These are phyloP conservation scores for Urtica urens DNA, from an alignment of 306 rosid species.

Conservation along the genomic window DNA sequence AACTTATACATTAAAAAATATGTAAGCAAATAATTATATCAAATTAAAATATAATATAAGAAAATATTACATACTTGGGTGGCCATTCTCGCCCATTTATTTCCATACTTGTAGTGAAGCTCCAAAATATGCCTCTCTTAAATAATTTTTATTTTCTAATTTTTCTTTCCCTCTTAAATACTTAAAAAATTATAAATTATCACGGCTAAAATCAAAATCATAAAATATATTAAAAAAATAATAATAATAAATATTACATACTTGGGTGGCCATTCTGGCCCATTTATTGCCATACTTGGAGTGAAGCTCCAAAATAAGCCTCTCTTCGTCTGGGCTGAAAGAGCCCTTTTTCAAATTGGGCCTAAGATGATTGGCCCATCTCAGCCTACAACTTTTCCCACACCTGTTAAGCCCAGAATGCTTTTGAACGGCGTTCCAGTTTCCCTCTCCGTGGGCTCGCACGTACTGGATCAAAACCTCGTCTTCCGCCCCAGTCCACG, in stretches of 20 bases:
- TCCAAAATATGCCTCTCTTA: constrained; percentile 67
- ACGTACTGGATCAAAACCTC: constrained; percentile 61
- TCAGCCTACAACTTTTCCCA: constrained; percentile 87
- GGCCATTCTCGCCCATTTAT: constrained; percentile 98
- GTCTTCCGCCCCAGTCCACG: constrained; percentile 83
- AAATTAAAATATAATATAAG: too few species aligned
- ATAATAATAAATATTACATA: too few species aligned
- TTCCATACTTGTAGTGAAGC: constrained; percentile 68
- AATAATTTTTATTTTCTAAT: too few species aligned
- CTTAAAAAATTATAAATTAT: too few species aligned
- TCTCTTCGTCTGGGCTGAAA: constrained; percentile 61
- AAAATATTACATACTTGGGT: constrained; percentile 51
- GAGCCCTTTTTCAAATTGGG: constrained; percentile 80
- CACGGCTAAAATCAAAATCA: too few species aligned
- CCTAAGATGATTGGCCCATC: constrained; percentile 89
- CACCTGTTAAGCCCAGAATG: constrained; percentile 67
- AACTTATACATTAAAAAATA: too few species aligned
- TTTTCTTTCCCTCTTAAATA: too few species aligned
- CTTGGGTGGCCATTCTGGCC: constrained; percentile 97
- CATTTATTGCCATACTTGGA: constrained; percentile 82
- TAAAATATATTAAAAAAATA: too few species aligned
- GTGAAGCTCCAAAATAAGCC: constrained; percentile 66
- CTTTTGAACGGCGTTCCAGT: constrained; percentile 72
- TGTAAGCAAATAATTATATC: too few species aligned
- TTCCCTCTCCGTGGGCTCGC: constrained; percentile 76